Conservation (phyloP, 2,329 filamentous ascomycete species). For the Cladosporium cucumerinum region DNA sequence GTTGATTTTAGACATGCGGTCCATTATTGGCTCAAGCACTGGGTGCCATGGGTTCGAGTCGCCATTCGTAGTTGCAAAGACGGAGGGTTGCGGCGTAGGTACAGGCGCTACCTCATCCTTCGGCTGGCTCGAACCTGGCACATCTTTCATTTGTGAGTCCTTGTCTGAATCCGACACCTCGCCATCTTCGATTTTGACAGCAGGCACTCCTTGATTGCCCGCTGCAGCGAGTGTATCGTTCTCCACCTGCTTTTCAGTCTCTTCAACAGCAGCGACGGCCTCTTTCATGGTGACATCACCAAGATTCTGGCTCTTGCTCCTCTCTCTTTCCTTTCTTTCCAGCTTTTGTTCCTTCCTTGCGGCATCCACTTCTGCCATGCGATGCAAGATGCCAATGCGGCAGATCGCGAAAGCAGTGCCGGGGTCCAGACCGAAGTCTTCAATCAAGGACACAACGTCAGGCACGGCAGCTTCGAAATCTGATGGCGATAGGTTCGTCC, state of each 20-base stretch:
- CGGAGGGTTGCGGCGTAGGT: slow-evolving; percentile 13
- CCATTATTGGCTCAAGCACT: slow-evolving; percentile 70
- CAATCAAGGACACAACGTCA: slow-evolving; percentile 67
- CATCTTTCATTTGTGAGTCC: slow-evolving; percentile 15
- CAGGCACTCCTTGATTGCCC: not conserved
- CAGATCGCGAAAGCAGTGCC: slow-evolving; percentile 82
- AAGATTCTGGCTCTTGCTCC: slow-evolving; percentile 29
- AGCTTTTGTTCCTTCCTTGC: slow-evolving; percentile 32
- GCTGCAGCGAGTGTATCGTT: slow-evolving; percentile 6
- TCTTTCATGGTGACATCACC: slow-evolving; percentile 48
- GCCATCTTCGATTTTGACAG: slow-evolving; percentile 21
- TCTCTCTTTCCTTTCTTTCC: slow-evolving; percentile 27
- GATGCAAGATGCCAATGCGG: slow-evolving; percentile 68
- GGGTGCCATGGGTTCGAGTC: slow-evolving; percentile 55
- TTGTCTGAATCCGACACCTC: slow-evolving; percentile 7
- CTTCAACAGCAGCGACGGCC: slow-evolving; percentile 15
- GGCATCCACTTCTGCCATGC: slow-evolving; percentile 49
- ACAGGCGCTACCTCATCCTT: slow-evolving; percentile 30
- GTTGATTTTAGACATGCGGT: slow-evolving; percentile 60
- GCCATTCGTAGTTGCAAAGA: slow-evolving; percentile 8
- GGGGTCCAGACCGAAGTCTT: slow-evolving; percentile 74
- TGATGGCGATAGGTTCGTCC: slow-evolving; percentile 69
- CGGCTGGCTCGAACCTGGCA: slow-evolving; percentile 29
- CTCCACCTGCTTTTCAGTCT: slow-evolving; percentile 6
- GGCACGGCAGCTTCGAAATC: slow-evolving; percentile 80